phyloP scores from a whole-genome alignment of 768 basidiomycete species.

The Termitomyces sp. region DNA sequence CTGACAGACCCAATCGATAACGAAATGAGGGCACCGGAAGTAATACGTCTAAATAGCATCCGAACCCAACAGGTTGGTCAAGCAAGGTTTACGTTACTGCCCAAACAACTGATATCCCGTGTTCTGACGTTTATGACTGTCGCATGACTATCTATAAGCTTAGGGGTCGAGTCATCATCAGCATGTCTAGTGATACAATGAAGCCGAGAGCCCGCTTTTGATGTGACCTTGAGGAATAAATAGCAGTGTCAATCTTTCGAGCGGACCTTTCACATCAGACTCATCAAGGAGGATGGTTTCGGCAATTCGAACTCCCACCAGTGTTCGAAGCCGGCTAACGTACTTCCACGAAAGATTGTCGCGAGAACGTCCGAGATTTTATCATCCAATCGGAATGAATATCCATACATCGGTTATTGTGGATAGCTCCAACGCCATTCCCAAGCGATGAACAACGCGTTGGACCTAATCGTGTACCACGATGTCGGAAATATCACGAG shows the following conservation, averaged over 20 bases:
- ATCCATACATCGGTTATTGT: background rate
- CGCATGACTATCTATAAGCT: constrained; percentile 3
- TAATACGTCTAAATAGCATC: background rate
- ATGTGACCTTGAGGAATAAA: background rate
- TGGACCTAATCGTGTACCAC: background rate
- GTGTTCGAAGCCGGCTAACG: background rate
- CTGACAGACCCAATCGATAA: background rate
- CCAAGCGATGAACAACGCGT: background rate
- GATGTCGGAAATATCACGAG: background rate
- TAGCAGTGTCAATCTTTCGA: constrained; percentile 1
- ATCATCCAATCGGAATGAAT: constrained; percentile 1
- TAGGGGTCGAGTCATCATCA: constrained; percentile 1
- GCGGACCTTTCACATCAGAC: constrained; percentile 6
- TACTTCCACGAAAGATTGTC: background rate
- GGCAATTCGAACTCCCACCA: constrained; percentile 4
- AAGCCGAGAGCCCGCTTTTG: background rate
- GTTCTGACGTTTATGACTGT: background rate
- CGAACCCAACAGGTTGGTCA: constrained; percentile 3
- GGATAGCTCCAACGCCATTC: background rate
- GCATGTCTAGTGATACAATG: background rate
- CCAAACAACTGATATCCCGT: background rate
- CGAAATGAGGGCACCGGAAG: constrained; percentile 2
- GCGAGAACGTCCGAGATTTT: background rate
- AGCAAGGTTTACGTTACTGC: background rate
- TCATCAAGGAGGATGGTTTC: constrained; percentile 2